Percentiles rank a stretch among this genome's conserved stretches.
phyloP scores from a whole-genome alignment of 345 rosid species.

The Leavenworthia alabamica region DNA sequence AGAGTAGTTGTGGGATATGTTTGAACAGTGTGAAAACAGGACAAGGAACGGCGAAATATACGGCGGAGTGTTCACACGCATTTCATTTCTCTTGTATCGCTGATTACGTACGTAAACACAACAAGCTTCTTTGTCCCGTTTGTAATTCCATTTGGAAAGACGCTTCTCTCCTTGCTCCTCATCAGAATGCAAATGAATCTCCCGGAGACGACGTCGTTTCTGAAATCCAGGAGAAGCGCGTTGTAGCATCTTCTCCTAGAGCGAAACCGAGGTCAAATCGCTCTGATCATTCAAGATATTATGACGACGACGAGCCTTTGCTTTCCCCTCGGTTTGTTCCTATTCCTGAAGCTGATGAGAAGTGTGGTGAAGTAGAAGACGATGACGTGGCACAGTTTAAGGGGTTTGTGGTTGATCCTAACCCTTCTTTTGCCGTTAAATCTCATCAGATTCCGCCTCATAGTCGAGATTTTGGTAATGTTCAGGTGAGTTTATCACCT shows the following conservation, averaged over 20 bases:
- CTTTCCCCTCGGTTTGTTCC: slow-evolving; percentile 44
- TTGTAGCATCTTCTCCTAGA: slow-evolving; percentile 36
- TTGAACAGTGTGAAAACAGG: slow-evolving; percentile 65
- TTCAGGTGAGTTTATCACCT: slow-evolving; percentile 49
- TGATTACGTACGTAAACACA: slow-evolving; percentile 49
- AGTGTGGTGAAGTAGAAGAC: slow-evolving; percentile 36
- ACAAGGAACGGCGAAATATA: slow-evolving; percentile 75
- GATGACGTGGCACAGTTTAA: slow-evolving; percentile 51
- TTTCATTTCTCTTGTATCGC: slow-evolving; percentile 85
- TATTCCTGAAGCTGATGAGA: slow-evolving; percentile 70
- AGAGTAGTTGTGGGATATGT: slow-evolving; percentile 76
- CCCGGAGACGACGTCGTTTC: slow-evolving; percentile 10
- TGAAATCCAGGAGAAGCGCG: slow-evolving; percentile 33
- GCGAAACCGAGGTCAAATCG: background rate
- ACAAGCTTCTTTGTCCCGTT: slow-evolving; percentile 63
- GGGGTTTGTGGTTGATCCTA: slow-evolving; percentile 64
- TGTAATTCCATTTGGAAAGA: slow-evolving; percentile 71
- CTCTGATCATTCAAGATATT: slow-evolving; percentile 36
- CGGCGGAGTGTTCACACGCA: slow-evolving; percentile 77
- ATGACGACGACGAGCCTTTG: slow-evolving; percentile 85
- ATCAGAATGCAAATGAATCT: slow-evolving; percentile 8
- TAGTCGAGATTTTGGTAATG: slow-evolving; percentile 42
- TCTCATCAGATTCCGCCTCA: slow-evolving; percentile 36
- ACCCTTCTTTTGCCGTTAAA: slow-evolving; percentile 36
- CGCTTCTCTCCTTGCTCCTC: slow-evolving; percentile 49